phyloP scores from a whole-genome alignment of 2,329 filamentous ascomycete species.

The Alternaria atra region DNA sequence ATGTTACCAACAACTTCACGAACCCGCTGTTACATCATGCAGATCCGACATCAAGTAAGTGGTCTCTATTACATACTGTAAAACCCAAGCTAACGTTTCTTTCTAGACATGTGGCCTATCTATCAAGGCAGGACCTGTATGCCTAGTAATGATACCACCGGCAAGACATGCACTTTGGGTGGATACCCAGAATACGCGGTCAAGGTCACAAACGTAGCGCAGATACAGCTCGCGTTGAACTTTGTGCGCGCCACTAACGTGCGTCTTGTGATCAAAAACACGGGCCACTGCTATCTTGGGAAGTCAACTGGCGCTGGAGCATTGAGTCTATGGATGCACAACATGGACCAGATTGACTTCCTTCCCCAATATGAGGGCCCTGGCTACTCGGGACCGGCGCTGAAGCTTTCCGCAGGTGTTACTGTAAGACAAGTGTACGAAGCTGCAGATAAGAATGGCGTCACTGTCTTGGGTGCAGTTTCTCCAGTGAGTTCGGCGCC shows the following conservation, averaged over 20 bases:
- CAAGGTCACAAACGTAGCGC: conserved; percentile 32
- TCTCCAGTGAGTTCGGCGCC: too few species aligned
- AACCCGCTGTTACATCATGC: too few species aligned
- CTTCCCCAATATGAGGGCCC: conserved; percentile 32
- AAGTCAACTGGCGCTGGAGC: conserved; percentile 36
- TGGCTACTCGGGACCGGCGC: conserved; percentile 38
- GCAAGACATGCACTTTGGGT: too few species aligned
- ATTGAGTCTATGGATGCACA: conserved; percentile 44
- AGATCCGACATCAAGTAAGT: too few species aligned
- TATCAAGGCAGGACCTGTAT: too few species aligned
- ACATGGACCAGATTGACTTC: conserved; percentile 39
- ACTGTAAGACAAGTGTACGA: conserved; percentile 41
- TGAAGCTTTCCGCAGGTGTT: conserved; percentile 43
- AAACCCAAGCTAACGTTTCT: too few species aligned
- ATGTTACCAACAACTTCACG: too few species aligned
- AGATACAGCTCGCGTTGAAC: conserved; percentile 41
- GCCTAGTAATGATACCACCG: too few species aligned
- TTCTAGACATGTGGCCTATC: too few species aligned
- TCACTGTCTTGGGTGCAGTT: conserved; percentile 37
- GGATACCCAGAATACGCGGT: too few species aligned
- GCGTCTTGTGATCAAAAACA: conserved; percentile 45
- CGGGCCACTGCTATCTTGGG: conserved; percentile 43
- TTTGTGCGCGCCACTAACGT: too few species aligned
- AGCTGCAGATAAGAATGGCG: conserved; percentile 31
- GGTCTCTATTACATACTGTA: too few species aligned